Evolutionary conservation across 75 land plant species (phyloP), one percentile per base, ranked within the genome.

Genomic region (Ceratopteris richardii): DNA sequence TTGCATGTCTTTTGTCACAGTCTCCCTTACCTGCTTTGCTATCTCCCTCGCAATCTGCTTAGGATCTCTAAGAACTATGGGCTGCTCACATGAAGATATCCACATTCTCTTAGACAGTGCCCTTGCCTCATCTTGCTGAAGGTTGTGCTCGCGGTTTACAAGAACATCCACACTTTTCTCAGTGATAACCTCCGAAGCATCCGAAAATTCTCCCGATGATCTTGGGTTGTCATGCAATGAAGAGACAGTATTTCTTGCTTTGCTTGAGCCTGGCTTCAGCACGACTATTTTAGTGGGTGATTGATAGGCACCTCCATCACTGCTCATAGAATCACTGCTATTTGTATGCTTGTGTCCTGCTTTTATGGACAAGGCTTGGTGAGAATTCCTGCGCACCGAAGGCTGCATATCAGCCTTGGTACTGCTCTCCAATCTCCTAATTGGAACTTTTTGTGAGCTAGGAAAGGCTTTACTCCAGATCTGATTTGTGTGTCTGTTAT

Each of bases 261-360:
- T 80, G 29, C 72, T 69, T 16, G 75, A 47, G 72, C 84, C 69
- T 21, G 93, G 93, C 60, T 84, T 88, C 31, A 88, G 46, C 39
- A 88, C 88, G 22, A 88, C 93, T 60, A 88, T 88, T 27, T 82
- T 74, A 7, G 93, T 88, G 16, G 82, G 80, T 40, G 71, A 64
- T 55, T 60, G 55, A 17, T 23, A 14, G 14, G n/a, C n/a, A n/a
- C n/a, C n/a, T n/a, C n/a, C n/a, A n/a, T n/a, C n/a, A n/a, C n/a
- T n/a, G n/a, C n/a, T n/a, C n/a, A n/a, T n/a, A n/a, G n/a, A n/a
- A n/a, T n/a, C n/a, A n/a, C n/a, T n/a, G n/a, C n/a, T n/a, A n/a
- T n/a, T n/a, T n/a, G n/a, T n/a, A n/a, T n/a, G n/a, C n/a, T n/a
- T n/a, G n/a, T n/a, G n/a, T n/a, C n/a, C n/a, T n/a, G n/a, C n/a